Conservation (phyloP, 1,284 basidiomycete species). For the Sanghuangporus weigelae region DNA sequence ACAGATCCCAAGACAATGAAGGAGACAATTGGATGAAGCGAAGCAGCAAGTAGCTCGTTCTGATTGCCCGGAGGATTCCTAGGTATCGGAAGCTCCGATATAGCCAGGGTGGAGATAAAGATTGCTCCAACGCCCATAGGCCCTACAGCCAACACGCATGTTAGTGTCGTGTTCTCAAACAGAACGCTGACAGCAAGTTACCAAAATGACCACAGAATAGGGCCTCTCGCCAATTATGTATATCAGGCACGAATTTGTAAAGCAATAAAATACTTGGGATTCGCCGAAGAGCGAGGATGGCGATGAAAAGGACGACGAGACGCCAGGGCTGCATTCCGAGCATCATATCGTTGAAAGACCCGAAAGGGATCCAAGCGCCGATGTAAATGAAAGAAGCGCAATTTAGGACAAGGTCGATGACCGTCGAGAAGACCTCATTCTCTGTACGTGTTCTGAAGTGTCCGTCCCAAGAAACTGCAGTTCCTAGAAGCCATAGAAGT, state of each 20-base stretch:
- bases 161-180: neutral
- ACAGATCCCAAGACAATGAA: conserved; percentile 85
- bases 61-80: conserved; percentile 54
- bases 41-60: conserved; percentile 63
- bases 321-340: conserved; percentile 72
- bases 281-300: conserved; percentile 66
- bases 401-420: conserved; percentile 84
- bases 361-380: conserved; percentile 84
- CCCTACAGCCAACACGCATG: neutral
- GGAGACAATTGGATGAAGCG: conserved; percentile 74
- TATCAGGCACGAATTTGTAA: conserved; percentile 83
- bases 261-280: conserved; percentile 72
- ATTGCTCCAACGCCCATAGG: conserved; percentile 76
- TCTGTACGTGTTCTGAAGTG: conserved; percentile 85
- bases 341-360: conserved; percentile 53
- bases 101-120: conserved; percentile 79
- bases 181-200: neutral
- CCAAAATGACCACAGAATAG: conserved; percentile 85
- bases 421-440: conserved; percentile 82
- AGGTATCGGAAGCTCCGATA: conserved; percentile 60
- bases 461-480: conserved; percentile 92
- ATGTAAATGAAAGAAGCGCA: conserved; percentile 88
- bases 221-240: conserved; percentile 73
- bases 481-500: conserved; percentile 28
- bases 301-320: conserved; percentile 65